Conservation (phyloP, 805 yeast species). For the Myxozyma monticola region DNA sequence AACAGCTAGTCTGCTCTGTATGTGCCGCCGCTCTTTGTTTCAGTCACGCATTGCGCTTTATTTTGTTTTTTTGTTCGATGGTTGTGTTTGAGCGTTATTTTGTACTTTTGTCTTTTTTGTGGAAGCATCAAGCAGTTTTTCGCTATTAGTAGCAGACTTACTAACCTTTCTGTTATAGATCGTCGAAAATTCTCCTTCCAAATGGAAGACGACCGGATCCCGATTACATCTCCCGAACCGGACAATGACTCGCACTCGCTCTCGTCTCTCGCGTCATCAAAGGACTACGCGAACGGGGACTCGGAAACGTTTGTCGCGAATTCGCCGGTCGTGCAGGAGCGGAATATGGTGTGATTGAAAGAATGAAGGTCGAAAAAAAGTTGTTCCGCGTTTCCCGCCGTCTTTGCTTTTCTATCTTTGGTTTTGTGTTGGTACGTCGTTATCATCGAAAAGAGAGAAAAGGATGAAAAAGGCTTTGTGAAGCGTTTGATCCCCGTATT, state of each 20-base stretch:
- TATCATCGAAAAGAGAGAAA: too few relatives aligned
- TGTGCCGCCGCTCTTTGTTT: too few relatives aligned
- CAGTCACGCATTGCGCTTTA: not conserved
- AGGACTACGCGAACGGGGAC: not conserved
- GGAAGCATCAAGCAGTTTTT: not conserved
- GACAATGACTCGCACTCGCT: constrained; percentile 9
- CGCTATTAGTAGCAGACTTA: not conserved
- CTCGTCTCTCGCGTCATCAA: constrained; percentile 4
- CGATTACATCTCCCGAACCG: constrained; percentile 16
- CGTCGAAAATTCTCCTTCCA: not conserved
- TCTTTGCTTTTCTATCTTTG: too few relatives aligned
- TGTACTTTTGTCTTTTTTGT: not conserved
- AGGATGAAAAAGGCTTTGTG: too few relatives aligned
- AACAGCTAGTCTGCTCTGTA: not conserved
- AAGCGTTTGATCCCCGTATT: too few relatives aligned
- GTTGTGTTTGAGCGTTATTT: not conserved
- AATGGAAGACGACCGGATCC: constrained; percentile 17
- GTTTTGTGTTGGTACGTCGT: too few relatives aligned
- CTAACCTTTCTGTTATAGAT: too few relatives aligned
- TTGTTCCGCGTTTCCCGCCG: too few relatives aligned
- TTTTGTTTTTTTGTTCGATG: constrained; percentile 1
- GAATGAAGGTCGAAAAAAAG: too few relatives aligned
- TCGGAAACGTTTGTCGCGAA: constrained; percentile 6
- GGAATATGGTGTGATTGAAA: constrained; percentile 16
- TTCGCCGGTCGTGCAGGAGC: constrained; percentile 11